Conservation (phyloP, 1,284 basidiomycete species). For the Volvariella volvacea region DNA sequence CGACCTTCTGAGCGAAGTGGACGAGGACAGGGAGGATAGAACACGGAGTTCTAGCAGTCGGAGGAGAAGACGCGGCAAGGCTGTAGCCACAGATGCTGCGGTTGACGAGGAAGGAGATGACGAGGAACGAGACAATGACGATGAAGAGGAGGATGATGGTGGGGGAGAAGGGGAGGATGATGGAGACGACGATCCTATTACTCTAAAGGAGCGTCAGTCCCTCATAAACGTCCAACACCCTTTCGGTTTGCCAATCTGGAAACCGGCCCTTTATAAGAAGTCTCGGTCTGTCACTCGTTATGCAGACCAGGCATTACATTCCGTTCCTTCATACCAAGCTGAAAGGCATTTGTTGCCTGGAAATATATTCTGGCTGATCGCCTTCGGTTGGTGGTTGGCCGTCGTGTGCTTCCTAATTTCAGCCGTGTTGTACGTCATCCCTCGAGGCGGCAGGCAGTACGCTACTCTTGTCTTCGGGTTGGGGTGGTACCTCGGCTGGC, state of each 20-base stretch:
- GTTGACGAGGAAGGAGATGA: constrained; percentile 15
- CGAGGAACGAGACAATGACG: constrained; percentile 18
- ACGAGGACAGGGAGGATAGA: constrained; percentile 18
- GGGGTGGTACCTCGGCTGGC: constrained; percentile 97
- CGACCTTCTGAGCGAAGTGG: constrained; percentile 34
- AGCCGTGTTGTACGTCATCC: constrained; percentile 65
- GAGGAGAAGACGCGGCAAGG: constrained; percentile 10
- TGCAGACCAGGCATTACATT: constrained; percentile 92
- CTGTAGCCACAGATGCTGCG: constrained; percentile 27
- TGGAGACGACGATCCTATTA: constrained; percentile 76
- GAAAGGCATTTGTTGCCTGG: constrained; percentile 88
- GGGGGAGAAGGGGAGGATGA: constrained; percentile 30
- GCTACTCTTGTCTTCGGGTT: constrained; percentile 86
- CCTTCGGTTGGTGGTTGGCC: constrained; percentile 92
- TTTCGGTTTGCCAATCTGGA: constrained; percentile 99
- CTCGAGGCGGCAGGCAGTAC: constrained; percentile 80
- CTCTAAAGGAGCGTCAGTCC: constrained; percentile 93
- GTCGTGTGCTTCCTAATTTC: constrained; percentile 65
- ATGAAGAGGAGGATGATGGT: constrained; percentile 22
- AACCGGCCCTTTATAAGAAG: constrained; percentile 98
- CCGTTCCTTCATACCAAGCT: constrained; percentile 85
- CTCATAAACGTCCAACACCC: constrained; percentile 99
- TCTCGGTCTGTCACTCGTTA: constrained; percentile 93
- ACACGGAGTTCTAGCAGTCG: constrained; percentile 3
- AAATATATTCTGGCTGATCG: constrained; percentile 86